Conservation (phyloP, 176 grass and related monocot genomes). For the Avena eriantha region DNA sequence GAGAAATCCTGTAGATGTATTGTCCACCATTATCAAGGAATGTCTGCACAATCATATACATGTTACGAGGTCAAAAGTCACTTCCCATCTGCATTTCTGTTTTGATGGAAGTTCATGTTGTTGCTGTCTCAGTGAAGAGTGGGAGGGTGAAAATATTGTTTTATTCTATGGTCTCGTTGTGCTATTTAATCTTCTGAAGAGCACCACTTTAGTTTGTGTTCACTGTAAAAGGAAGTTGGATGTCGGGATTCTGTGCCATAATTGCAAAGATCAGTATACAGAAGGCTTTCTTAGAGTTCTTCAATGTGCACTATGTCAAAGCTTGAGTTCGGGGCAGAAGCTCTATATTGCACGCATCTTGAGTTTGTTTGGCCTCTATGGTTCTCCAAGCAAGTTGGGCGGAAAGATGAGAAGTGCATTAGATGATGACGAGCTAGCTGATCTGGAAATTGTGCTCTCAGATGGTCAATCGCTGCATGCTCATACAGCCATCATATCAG, state of each 20-base stretch:
- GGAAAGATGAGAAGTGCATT: slow-evolving; percentile 60
- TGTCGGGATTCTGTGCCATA: slow-evolving; percentile 45
- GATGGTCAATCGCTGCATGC: slow-evolving; percentile 58
- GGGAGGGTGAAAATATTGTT: slow-evolving; percentile 76
- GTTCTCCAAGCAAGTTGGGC: slow-evolving; percentile 67
- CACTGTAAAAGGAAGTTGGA: slow-evolving; percentile 48
- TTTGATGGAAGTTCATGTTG: slow-evolving; percentile 71
- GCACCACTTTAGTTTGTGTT: slow-evolving; percentile 47
- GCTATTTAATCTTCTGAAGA: slow-evolving; percentile 72
- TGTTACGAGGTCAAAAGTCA: slow-evolving; percentile 56
- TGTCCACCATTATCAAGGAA: slow-evolving; percentile 63
- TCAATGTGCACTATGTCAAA: slow-evolving; percentile 58
- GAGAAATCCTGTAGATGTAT: slow-evolving; percentile 50
- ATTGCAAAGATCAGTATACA: slow-evolving; percentile 52
- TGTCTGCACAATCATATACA: slow-evolving; percentile 60
- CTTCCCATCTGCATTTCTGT: slow-evolving; percentile 69
- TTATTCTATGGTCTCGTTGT: slow-evolving; percentile 70
- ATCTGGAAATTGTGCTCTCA: slow-evolving; percentile 59
- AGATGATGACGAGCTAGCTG: slow-evolving; percentile 64
- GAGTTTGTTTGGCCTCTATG: slow-evolving; percentile 83
- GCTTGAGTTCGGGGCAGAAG: slow-evolving; percentile 54
- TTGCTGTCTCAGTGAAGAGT: slow-evolving; percentile 46
- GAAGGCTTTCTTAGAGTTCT: slow-evolving; percentile 54
- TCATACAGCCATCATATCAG: slow-evolving; percentile 69
- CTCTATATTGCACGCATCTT: slow-evolving; percentile 72